Evolutionary conservation across 2,329 filamentous ascomycete species (phyloP).

Genomic region (Fusarium sp.): DNA sequence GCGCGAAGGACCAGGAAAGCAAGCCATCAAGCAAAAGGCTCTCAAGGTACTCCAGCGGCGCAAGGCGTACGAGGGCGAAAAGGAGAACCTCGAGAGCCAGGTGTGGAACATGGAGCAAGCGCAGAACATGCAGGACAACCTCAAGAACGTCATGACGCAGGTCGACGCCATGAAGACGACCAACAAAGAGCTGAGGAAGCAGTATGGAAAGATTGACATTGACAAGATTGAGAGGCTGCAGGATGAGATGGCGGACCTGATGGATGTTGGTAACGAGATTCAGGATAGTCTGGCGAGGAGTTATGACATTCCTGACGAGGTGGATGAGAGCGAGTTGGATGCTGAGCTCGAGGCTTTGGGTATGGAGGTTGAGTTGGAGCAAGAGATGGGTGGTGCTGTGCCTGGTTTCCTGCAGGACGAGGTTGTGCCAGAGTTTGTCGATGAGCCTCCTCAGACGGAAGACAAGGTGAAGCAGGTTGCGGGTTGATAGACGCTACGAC

Average conservation of each 20-base stretch:
- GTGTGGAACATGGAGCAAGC: slow-evolving; percentile 99
- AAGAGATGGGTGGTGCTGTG: slow-evolving; percentile 71
- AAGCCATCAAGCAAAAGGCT: slow-evolving; percentile 91
- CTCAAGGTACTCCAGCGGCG: slow-evolving; percentile 93
- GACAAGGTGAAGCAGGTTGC: slow-evolving; percentile 87
- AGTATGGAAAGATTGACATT: slow-evolving; percentile 97
- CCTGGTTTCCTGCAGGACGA: slow-evolving; percentile 94
- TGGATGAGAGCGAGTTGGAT: slow-evolving; percentile 96
- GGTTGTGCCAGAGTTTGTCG: slow-evolving; percentile 87
- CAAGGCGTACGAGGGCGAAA: slow-evolving; percentile 93
- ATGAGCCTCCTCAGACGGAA: slow-evolving; percentile 82
- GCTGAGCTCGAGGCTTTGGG: slow-evolving; percentile 95
- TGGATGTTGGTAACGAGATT: slow-evolving; percentile 98
- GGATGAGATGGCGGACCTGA: slow-evolving; percentile 98
- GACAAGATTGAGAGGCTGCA: slow-evolving; percentile 98
- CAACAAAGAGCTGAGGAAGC: slow-evolving; percentile 89
- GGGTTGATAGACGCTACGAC: slow-evolving; percentile 52
- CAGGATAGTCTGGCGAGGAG: slow-evolving; percentile 91
- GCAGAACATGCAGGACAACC: slow-evolving; percentile 97
- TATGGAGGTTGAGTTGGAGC: slow-evolving; percentile 91
- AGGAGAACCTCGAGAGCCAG: slow-evolving; percentile 92
- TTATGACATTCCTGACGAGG: slow-evolving; percentile 96
- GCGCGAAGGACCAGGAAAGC: slow-evolving; percentile 95
- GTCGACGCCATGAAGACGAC: slow-evolving; percentile 98
- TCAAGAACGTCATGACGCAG: slow-evolving; percentile 98